These are phyloP conservation scores for Chrysanthemum seticuspe DNA, from an alignment of 129 eudicot species.

Conservation along the genomic window DNA sequence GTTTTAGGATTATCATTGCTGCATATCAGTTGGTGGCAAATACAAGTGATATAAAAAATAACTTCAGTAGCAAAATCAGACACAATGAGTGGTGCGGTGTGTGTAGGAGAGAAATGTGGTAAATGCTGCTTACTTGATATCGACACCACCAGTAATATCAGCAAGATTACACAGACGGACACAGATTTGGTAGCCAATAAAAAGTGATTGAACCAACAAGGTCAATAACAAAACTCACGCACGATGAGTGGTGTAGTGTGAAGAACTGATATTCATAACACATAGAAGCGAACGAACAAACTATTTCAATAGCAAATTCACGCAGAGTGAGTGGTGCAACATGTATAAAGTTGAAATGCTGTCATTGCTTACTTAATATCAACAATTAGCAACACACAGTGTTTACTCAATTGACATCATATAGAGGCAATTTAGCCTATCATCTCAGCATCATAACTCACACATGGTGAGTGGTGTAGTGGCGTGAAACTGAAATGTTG, in stretches of 20 bases:
- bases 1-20: too few relatives aligned
- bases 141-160: background rate
- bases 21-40: background rate
- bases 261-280: too few relatives aligned
- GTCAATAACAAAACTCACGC: too few relatives aligned
- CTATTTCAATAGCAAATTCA: too few relatives aligned
- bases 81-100: background rate
- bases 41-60: background rate
- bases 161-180: too few relatives aligned
- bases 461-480: constrained; percentile 1
- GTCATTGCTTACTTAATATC: too few relatives aligned
- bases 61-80: background rate
- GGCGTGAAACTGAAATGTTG: background rate
- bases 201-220: too few relatives aligned
- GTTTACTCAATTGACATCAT: background rate
- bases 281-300: too few relatives aligned
- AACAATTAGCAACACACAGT: background rate
- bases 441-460: background rate
- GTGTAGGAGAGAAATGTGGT: background rate
- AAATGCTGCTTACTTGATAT: background rate
- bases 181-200: too few relatives aligned
- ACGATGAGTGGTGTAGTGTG: too few relatives aligned
- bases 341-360: too few relatives aligned
- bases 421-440: background rate
- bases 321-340: too few relatives aligned